Evolutionary conservation across 305 asterid genomes (phyloP), one percentile per base, ranked within the genome.

Genomic region (Solanum chacoense): DNA sequence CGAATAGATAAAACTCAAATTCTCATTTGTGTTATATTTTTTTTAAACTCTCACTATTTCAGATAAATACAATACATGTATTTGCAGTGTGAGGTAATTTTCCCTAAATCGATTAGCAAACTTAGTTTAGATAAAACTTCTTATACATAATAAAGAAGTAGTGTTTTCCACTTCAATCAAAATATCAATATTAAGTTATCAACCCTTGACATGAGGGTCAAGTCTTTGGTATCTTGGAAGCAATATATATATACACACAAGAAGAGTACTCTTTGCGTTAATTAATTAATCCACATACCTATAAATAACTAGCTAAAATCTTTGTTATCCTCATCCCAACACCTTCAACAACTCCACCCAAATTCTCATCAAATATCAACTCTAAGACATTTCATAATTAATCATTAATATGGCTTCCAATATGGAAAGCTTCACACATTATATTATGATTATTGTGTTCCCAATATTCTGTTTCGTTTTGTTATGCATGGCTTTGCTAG

Each of bases 191-290:
- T 34, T 28, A 63, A 69, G 78, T 81, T 63, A 79, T 86, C 88
- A 79, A 93, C 88, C 71, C 97, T 95, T 92, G 86, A 92, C 91
- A 93, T 89, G 93, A 36, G 94, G 91, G 95, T 85, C 91, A 94
- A 92, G 96, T 93, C 86, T 78, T 87, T 73, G 91, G 84, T 91
- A 87, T 63, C 97, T 94, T 94, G 63, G 16, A 95, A 94, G 96
- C 91, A 94, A 83, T 34, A 65, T 59, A 14, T 35, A 55, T 50
- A 42, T 29, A 29, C 29, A 86, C 76, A 42, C 84, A 86, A 31
- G 29, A 35, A 22, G 26, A 85, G 67, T 55, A 16, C 42, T 67
- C 36, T 36, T 36, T 79, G 35, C 14, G 24, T 55, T 55, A 55
- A 40, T 55, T 55, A 55, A 26, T 13, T 78, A 14, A 71, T 86